Evolutionary conservation across 225 moss, liverwort and hornwort species (phyloP).

Genomic region (Asterella californica): DNA sequence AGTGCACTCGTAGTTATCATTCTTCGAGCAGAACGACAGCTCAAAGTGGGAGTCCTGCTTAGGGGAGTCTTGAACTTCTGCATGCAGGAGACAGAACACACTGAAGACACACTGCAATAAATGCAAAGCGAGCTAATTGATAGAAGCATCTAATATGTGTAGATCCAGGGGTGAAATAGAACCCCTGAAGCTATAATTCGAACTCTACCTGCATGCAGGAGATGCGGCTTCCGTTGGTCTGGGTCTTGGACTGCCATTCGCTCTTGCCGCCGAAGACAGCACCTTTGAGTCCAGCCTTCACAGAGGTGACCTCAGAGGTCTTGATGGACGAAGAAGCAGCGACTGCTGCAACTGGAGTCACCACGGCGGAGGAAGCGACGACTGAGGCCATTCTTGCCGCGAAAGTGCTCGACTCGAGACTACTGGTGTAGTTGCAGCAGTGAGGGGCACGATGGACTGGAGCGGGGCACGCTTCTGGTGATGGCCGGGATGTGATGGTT

Average conservation of each 20-base stretch:
- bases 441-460: no score
- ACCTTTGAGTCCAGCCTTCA: background rate
- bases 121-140: background rate
- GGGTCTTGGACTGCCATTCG: constrained; percentile 11
- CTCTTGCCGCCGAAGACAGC: constrained; percentile 2
- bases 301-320: constrained; percentile 8
- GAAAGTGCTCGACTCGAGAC: no score
- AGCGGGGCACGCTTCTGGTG: no score
- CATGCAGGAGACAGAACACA: background rate
- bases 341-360: constrained; percentile 6
- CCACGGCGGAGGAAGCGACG: background rate
- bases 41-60: no score
- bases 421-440: no score
- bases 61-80: no score
- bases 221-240: constrained; percentile 38
- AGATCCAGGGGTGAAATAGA: no score
- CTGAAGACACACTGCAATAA: background rate
- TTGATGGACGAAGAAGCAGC: constrained; percentile 7
- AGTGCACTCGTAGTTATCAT: no score
- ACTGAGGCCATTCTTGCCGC: constrained; percentile 28
- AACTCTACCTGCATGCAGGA: constrained; percentile 21
- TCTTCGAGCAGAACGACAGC: no score
- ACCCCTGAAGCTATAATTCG: no score
- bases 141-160: no score
- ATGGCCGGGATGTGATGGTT: no score